Base-by-base conservation (phyloP, 1,139 yeast genomes). In the Candida neerlandica region DNA sequence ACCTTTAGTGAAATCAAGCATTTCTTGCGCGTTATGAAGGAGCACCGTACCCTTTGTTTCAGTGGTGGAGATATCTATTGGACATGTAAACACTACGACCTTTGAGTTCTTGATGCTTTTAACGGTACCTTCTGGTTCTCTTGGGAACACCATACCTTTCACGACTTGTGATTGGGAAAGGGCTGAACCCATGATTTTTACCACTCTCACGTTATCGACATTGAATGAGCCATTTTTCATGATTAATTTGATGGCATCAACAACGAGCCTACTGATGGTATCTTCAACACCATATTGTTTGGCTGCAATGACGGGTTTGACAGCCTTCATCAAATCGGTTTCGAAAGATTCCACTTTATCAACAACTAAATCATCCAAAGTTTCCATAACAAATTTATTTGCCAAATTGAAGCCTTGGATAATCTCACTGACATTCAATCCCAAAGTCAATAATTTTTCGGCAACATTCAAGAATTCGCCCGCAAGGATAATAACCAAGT, bases 41-140 rank as follows among this genome's bases (percentile, higher is more conserved):
- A 94, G 77, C 41, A 94, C 99, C 10, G 99, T 95, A 46, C 99
- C 98, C 72, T 94, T 92, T 21, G 98, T 92, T 75, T 94, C 99
- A 15, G 99, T 92, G 52, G 91, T 86, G 19, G 97, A 86, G 56
- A 89, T 90, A 70, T 94, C 99, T 54, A 94, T 84, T 29, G 98
- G 97, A 67, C 96, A 86, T 12, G 97, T 90, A 72, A 80, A 95
- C 3, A 91, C 94, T 7, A 89, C 99, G 41, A 94, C 98, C 69
- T 90, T 91, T 26, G 96, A 83, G 60, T 80, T 83, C 32, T 67
- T 68, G 50, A 87, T 74, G 55, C 84, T 80, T 69, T 89, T 89
- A 49, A 92, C 71, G 55, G 83, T 84, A 14, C 97, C 96, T 67
- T 94, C 98, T 11, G 99, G 97, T 67, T 91, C 96, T 62, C 96